Evolutionary conservation across 176 grass and related monocot species (phyloP).

Genomic region (Neostapfia colusana): DNA sequence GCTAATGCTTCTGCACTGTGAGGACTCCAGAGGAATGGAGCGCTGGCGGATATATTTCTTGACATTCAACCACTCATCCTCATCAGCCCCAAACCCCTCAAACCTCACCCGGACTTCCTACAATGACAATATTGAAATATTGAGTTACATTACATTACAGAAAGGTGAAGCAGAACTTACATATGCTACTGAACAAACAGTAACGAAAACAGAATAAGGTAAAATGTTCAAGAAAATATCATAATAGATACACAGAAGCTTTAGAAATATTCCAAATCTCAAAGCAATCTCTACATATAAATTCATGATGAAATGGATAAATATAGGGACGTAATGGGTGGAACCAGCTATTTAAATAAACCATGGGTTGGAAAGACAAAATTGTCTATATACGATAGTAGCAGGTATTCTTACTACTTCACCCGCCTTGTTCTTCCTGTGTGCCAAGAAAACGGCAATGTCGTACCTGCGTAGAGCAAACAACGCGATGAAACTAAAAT

Average conservation of each 20-base stretch:
- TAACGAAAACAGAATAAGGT: background rate
- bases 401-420: conserved; percentile 61
- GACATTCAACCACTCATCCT: conserved; percentile 98
- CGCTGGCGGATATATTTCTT: conserved; percentile 64
- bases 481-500: conserved; percentile 22
- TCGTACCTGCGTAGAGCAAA: conserved; percentile 75
- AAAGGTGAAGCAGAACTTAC: background rate
- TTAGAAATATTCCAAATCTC: conserved; percentile 16
- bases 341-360: background rate
- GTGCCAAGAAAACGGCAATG: conserved; percentile 69
- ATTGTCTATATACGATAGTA: conserved; percentile 1
- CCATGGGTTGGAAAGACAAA: background rate
- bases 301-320: conserved; percentile 1
- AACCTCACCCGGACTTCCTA: conserved; percentile 95
- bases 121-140: conserved; percentile 25
- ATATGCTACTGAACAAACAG: background rate
- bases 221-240: conserved; percentile 1
- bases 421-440: conserved; percentile 56
- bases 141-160: background rate
- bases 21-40: conserved; percentile 81
- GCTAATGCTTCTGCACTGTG: conserved; percentile 59
- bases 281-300: background rate
- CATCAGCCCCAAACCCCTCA: conserved; percentile 76
- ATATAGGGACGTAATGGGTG: background rate
- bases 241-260: conserved; percentile 1